Evolutionary conservation across 2,329 filamentous ascomycete genomes (phyloP).

Genomic region (Aspergillus clavatus): DNA sequence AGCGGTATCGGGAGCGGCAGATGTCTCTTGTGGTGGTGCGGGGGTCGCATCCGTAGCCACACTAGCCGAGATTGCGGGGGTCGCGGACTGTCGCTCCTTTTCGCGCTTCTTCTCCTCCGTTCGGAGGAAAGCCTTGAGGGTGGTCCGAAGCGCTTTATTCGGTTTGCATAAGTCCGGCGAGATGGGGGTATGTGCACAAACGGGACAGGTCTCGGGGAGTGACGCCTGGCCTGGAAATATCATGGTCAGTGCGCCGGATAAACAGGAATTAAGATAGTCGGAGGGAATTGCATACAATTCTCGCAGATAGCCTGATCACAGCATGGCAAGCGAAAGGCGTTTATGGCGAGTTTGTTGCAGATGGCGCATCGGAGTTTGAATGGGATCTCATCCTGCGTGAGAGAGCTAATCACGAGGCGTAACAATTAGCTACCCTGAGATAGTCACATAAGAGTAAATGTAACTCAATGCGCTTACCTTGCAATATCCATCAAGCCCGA

Average conservation of each 20-base stretch:
- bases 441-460: too few species aligned
- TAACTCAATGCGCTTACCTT: slow-evolving; percentile 24
- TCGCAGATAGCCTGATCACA: slow-evolving; percentile 95
- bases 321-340: slow-evolving; percentile 86
- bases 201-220: slow-evolving; percentile 74
- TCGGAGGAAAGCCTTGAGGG: slow-evolving; percentile 83
- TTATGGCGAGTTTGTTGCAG: slow-evolving; percentile 84
- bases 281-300: slow-evolving; percentile 59
- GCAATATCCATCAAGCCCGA: slow-evolving; percentile 42
- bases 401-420: slow-evolving; percentile 51
- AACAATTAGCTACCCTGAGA: not conserved
- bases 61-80: slow-evolving; percentile 28
- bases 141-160: slow-evolving; percentile 86
- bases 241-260: not conserved
- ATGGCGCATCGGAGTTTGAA: slow-evolving; percentile 92
- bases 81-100: slow-evolving; percentile 46
- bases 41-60: slow-evolving; percentile 20
- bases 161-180: slow-evolving; percentile 80
- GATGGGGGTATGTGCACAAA: slow-evolving; percentile 88
- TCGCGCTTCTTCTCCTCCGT: slow-evolving; percentile 88
- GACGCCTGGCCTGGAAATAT: slow-evolving; percentile 62
- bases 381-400: slow-evolving; percentile 81
- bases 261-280: not conserved
- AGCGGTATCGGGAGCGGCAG: slow-evolving; percentile 15
- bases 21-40: slow-evolving; percentile 12